Conservation (phyloP, 1,139 yeast genomes). For the Geotrichum candidum region DNA sequence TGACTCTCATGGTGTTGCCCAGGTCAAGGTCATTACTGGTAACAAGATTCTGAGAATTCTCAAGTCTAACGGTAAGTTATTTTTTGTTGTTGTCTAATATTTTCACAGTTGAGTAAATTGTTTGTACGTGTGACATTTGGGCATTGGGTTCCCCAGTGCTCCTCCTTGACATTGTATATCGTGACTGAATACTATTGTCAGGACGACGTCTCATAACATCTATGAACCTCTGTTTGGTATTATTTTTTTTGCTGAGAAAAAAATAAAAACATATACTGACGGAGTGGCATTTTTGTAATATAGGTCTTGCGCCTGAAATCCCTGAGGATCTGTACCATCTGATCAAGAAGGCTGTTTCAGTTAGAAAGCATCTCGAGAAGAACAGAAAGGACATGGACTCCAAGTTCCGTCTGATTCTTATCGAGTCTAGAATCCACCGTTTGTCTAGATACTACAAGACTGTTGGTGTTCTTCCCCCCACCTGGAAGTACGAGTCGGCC, state of each 20-base stretch:
- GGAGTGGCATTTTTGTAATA: constrained; percentile 31
- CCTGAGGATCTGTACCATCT: constrained; percentile 99
- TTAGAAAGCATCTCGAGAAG: constrained; percentile 99
- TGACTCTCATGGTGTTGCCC: constrained; percentile 99
- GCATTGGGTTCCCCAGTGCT: not conserved
- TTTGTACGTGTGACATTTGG: not conserved
- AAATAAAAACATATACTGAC: constrained; percentile 29
- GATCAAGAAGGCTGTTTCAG: constrained; percentile 99
- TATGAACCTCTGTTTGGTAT: constrained; percentile 38
- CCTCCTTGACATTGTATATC: not conserved
- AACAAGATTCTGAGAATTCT: constrained; percentile 99
- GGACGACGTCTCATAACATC: not conserved
- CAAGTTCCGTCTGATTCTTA: constrained; percentile 99
- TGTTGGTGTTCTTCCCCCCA: constrained; percentile 97
- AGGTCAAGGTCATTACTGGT: constrained; percentile 94
- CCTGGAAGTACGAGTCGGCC: constrained; percentile 99
- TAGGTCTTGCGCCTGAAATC: constrained; percentile 91
- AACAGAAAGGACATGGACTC: constrained; percentile 99
- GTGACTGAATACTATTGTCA: not conserved
- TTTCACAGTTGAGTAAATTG: not conserved
- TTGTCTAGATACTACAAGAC: constrained; percentile 99
- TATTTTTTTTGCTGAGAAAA: constrained; percentile 14
- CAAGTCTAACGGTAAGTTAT: constrained; percentile 79
- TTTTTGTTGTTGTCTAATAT: not conserved
- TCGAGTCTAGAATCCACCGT: constrained; percentile 99